These are phyloP conservation scores for Dactylellina haptotyla DNA, from an alignment of 2,329 filamentous ascomycete species.

Conservation along the genomic window DNA sequence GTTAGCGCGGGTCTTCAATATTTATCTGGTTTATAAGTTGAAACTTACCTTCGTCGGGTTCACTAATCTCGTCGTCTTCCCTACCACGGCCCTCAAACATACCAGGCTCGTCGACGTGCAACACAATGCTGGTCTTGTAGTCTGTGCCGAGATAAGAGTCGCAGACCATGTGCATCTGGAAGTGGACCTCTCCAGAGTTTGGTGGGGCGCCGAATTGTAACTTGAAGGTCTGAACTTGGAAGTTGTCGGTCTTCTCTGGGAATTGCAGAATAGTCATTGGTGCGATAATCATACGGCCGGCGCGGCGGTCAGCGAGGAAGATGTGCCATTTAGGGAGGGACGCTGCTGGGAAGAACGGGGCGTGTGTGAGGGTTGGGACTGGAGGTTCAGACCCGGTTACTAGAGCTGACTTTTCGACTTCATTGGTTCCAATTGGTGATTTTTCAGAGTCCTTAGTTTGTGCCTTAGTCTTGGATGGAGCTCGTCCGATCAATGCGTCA, in stretches of 20 bases:
- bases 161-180: slow-evolving; percentile 91
- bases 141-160: slow-evolving; percentile 97
- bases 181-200: slow-evolving; percentile 90
- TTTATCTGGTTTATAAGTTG: slow-evolving; percentile 20
- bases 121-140: slow-evolving; percentile 86
- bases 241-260: slow-evolving; percentile 84
- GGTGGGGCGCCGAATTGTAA: slow-evolving; percentile 96
- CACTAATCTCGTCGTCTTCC: slow-evolving; percentile 93
- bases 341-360: slow-evolving; percentile 89
- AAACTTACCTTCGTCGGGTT: slow-evolving; percentile 91
- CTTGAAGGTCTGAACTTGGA: slow-evolving; percentile 94
- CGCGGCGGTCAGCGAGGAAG: slow-evolving; percentile 92
- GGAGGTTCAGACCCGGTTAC: slow-evolving; percentile 63
- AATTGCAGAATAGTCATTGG: slow-evolving; percentile 95
- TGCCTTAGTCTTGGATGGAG: slow-evolving; percentile 69
- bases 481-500: slow-evolving; percentile 82
- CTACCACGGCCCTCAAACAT: slow-evolving; percentile 72
- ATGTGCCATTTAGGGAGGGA: slow-evolving; percentile 92
- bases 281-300: slow-evolving; percentile 94
- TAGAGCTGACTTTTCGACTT: slow-evolving; percentile 66
- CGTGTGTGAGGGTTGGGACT: slow-evolving; percentile 84
- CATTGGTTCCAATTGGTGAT: slow-evolving; percentile 66
- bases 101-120: slow-evolving; percentile 87
- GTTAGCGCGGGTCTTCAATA: neutral
- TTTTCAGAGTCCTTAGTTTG: slow-evolving; percentile 71